Base-by-base conservation (phyloP, 306 rosid species). In the Cicer chorassanicum region DNA sequence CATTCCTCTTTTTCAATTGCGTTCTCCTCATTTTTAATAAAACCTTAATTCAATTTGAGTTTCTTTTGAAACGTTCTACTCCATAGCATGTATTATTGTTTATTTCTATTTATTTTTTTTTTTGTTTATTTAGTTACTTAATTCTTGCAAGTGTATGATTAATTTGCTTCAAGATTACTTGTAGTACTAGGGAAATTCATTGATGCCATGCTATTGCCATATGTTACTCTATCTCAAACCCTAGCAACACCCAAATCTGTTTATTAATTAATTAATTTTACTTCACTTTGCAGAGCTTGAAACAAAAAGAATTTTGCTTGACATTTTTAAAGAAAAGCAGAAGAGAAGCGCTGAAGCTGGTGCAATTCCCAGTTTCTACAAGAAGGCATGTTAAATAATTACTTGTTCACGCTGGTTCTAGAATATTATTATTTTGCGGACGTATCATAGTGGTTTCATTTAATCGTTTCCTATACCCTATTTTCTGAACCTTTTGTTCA, bases 281-380 rank as follows among this genome's bases (percentile, higher is more conserved):
- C 70, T 54, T 70, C 5, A 19, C 21, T 61, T 48, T 87, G 87
- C 86, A 95, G 98, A 95, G 87, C 99, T 92, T 41, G 99, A 95
- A 83, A 95, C 98, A 14, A 95, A 95, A 80, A 87, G 95, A 86
- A 95, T 95, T 66, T 87, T 95, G 87, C 99, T 95, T 65, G 98
- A 92, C 64, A 95, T 95, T 86, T 95, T 95, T 72, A 95, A 95
- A 78, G 98, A 95, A 73, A 95, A 95, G 92, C 99, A 92, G 78
- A 92, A 91, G 82, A 95, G 85, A 84, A 86, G 86, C 60, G 92
- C 96, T 16, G 98, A 92, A 86, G 99, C 97, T 78, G 91, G 91
- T 82, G 80, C 91, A 59, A 92, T 95, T 76, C 99, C 99, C 29
- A 92, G 98, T 86, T 95, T 95, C 86, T 95, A 95, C 84, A 92